phyloP scores from a whole-genome alignment of 768 basidiomycete genomes.

The Mycena rebaudengoi region DNA sequence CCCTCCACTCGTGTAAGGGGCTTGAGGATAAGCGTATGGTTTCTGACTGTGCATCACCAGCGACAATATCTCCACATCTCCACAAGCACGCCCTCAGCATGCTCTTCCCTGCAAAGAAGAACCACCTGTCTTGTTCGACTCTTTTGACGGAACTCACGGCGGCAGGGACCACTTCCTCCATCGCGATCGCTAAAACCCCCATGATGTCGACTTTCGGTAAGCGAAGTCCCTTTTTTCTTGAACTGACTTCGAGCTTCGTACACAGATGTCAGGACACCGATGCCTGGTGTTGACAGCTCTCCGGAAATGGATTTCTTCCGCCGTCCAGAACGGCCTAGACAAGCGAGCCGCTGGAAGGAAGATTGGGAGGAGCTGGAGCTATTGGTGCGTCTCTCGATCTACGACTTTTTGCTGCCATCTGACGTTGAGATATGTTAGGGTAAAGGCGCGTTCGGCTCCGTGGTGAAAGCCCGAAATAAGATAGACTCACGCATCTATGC shows the following conservation, averaged over 20 bases:
- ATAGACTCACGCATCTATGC: conserved; percentile 88
- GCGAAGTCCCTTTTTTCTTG: not conserved
- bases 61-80: conserved; percentile 59
- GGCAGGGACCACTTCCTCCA: conserved; percentile 38
- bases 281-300: conserved; percentile 58
- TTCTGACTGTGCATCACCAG: conserved; percentile 44
- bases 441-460: conserved; percentile 91
- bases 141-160: conserved; percentile 68
- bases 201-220: conserved; percentile 38
- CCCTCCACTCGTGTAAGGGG: conserved; percentile 62
- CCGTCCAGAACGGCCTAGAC: conserved; percentile 51
- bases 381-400: conserved; percentile 53
- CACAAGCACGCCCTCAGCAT: conserved; percentile 64
- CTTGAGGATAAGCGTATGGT: not conserved
- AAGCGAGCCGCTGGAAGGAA: conserved; percentile 85
- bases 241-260: conserved; percentile 19
- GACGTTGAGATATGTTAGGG: conserved; percentile 57
- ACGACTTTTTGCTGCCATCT: conserved; percentile 1
- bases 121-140: conserved; percentile 60
- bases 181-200: conserved; percentile 36
- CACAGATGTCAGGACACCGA: conserved; percentile 62
- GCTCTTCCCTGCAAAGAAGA: conserved; percentile 68
- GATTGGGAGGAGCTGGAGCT: conserved; percentile 95
- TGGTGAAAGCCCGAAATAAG: conserved; percentile 92
- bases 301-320: conserved; percentile 75